Conservation (phyloP, 2,329 filamentous ascomycete genomes). For the Fusarium succisae region DNA sequence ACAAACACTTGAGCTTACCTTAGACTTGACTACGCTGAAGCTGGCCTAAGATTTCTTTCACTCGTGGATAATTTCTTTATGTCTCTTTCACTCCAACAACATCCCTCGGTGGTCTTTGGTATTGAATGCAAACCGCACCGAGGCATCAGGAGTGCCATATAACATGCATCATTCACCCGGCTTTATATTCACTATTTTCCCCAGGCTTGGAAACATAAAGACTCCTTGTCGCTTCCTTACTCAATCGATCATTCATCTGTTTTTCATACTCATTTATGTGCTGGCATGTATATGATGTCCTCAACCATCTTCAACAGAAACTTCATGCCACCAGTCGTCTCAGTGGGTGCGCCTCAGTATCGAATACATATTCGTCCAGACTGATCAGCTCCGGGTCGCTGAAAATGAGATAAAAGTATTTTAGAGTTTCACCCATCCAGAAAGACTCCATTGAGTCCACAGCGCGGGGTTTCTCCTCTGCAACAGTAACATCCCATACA, state of each 20-base stretch:
- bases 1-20: background rate
- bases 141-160: background rate
- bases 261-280: background rate
- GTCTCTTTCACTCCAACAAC: background rate
- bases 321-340: slow-evolving; percentile 20
- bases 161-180: too few species aligned
- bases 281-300: background rate
- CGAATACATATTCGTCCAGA: slow-evolving; percentile 41
- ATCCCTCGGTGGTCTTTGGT: background rate
- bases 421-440: slow-evolving; percentile 45
- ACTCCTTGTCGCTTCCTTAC: background rate
- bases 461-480: slow-evolving; percentile 46
- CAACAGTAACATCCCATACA: slow-evolving; percentile 52
- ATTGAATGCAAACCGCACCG: background rate
- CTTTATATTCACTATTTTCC: background rate
- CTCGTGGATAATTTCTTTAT: background rate
- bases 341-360: slow-evolving; percentile 41
- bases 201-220: background rate
- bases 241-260: background rate
- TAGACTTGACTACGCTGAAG: background rate
- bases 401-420: slow-evolving; percentile 44
- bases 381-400: slow-evolving; percentile 56
- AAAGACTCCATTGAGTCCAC: slow-evolving; percentile 70
- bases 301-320: background rate
- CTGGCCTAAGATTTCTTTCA: background rate